phyloP scores from a whole-genome alignment of 257 asterid species.

The Eucommia ulmoides region DNA sequence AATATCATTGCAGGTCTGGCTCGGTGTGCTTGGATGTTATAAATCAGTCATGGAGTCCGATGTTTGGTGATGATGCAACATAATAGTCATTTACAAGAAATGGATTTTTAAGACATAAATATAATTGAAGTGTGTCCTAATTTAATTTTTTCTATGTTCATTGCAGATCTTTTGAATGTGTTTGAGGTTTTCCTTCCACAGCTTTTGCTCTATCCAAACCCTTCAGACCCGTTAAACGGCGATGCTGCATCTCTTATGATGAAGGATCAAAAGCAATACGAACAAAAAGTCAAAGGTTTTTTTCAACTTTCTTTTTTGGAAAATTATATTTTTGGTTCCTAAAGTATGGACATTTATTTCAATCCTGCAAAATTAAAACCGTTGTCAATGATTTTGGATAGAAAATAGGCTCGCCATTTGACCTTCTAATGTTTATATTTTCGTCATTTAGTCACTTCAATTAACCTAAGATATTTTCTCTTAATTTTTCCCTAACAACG shows the following conservation, averaged over 20 bases:
- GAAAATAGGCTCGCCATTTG: neutral
- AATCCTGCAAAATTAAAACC: neutral
- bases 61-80: constrained; percentile 47
- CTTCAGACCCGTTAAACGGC: constrained; percentile 82
- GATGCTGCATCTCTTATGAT: constrained; percentile 95
- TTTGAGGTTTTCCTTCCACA: constrained; percentile 96
- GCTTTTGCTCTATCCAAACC: constrained; percentile 82
- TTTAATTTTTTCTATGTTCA: neutral
- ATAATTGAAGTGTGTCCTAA: neutral
- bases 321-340: too few species aligned
- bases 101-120: neutral
- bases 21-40: too few species aligned
- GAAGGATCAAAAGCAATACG: constrained; percentile 68
- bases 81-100: too few species aligned
- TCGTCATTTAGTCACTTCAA: neutral
- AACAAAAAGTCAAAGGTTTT: constrained; percentile 86
- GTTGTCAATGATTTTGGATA: neutral
- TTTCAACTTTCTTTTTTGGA: too few species aligned
- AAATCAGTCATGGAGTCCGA: constrained; percentile 96
- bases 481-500: neutral
- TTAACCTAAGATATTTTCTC: neutral
- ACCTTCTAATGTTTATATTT: too few species aligned
- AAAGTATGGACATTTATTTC: constrained; percentile 1
- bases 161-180: constrained; percentile 77
- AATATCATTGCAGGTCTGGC: constrained; percentile 75